These are phyloP conservation scores for Dictyostelium gargantuum DNA, from an alignment of 208 protist species.

Conservation along the genomic window DNA sequence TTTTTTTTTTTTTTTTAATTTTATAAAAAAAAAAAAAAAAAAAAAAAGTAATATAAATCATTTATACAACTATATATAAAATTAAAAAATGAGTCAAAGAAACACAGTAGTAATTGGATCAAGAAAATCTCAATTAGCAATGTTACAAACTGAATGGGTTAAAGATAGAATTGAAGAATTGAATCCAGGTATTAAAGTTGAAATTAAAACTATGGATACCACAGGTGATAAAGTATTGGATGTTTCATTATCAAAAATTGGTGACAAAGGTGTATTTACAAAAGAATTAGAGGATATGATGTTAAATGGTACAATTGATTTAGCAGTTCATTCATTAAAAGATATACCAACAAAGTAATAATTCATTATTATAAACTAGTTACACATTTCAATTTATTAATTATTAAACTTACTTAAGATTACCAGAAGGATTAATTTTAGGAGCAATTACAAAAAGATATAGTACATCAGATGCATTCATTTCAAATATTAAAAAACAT, in stretches of 20 bases:
- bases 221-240: constrained; percentile 56
- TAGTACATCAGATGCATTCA: constrained; percentile 50
- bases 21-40: too few species aligned
- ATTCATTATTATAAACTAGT: too few species aligned
- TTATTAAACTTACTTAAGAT: too few species aligned
- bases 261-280: constrained; percentile 71
- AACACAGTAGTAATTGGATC: constrained; percentile 38
- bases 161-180: not conserved
- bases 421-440: constrained; percentile 50
- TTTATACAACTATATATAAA: too few species aligned
- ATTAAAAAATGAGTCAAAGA: not conserved
- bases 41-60: too few species aligned
- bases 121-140: constrained; percentile 57
- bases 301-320: constrained; percentile 40
- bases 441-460: constrained; percentile 55
- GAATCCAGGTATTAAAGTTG: constrained; percentile 16
- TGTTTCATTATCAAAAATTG: constrained; percentile 69
- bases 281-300: constrained; percentile 66
- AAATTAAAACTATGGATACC: constrained; percentile 63
- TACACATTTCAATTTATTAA: too few species aligned
- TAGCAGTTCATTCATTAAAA: constrained; percentile 68
- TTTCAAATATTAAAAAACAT: not conserved
- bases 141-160: constrained; percentile 50
- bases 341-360: constrained; percentile 65
- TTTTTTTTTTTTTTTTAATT: too few species aligned